These are phyloP conservation scores for Trametes villosa DNA, from an alignment of 768 basidiomycete genomes.

Conservation along the genomic window DNA sequence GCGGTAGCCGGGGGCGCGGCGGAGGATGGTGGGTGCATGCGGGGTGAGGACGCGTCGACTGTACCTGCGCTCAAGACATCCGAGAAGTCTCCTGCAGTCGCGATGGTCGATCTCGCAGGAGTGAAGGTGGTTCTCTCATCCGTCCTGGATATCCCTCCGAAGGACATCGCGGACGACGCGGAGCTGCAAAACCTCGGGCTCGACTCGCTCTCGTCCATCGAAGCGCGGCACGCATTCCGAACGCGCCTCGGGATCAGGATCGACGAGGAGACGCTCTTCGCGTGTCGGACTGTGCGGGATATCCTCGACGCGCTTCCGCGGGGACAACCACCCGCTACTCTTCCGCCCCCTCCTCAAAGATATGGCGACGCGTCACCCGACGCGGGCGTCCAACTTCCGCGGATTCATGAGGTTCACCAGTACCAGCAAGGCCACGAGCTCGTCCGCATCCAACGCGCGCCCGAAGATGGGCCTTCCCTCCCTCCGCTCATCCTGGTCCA, in stretches of 20 bases:
- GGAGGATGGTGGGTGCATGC: background rate
- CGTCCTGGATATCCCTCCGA: constrained; percentile 44
- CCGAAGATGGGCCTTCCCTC: constrained; percentile 4
- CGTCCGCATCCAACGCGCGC: constrained; percentile 7
- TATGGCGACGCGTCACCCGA: too few species aligned
- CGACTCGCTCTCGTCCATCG: constrained; percentile 69
- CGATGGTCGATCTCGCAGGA: background rate
- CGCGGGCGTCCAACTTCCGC: background rate
- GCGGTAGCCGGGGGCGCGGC: background rate
- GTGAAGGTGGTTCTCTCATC: constrained; percentile 45
- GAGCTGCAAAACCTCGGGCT: constrained; percentile 58
- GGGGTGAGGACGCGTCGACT: background rate
- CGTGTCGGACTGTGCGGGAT: constrained; percentile 9
- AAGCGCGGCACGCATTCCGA: constrained; percentile 54
- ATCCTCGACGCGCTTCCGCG: background rate
- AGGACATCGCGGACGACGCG: constrained; percentile 47
- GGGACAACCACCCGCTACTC: constrained; percentile 23
- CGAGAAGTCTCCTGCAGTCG: too few species aligned
- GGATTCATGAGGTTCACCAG: too few species aligned
- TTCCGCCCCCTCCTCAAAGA: background rate
- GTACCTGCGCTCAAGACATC: too few species aligned
- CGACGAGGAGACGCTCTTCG: constrained; percentile 4
- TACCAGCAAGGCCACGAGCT: background rate
- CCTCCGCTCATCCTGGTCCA: constrained; percentile 68
- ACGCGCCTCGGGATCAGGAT: constrained; percentile 46